These are phyloP conservation scores for Pseudophaeomoniella oleicola DNA, from an alignment of 2,329 filamentous ascomycete species.

Conservation along the genomic window DNA sequence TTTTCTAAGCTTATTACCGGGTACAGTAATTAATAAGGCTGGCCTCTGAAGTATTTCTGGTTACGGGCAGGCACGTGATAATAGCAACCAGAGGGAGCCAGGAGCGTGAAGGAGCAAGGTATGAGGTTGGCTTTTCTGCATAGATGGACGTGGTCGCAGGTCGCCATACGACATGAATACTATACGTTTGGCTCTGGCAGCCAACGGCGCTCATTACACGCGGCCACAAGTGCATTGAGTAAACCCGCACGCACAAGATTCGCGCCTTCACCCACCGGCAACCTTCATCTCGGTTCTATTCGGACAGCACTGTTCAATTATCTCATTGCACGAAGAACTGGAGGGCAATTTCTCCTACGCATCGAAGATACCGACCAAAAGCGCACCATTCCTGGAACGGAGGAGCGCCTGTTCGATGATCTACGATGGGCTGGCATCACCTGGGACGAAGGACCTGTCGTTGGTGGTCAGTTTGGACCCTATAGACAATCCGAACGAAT, in stretches of 20 bases:
- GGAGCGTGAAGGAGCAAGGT: neutral
- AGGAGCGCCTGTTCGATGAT: slow-evolving; percentile 62
- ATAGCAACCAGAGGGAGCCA: neutral
- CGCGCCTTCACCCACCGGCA: slow-evolving; percentile 88
- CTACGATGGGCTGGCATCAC: slow-evolving; percentile 75
- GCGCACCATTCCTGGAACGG: slow-evolving; percentile 71
- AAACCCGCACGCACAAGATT: slow-evolving; percentile 65
- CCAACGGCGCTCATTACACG: neutral
- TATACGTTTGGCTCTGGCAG: neutral
- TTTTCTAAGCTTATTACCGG: neutral
- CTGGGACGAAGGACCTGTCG: slow-evolving; percentile 88
- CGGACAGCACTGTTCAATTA: slow-evolving; percentile 94
- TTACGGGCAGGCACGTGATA: too few species aligned
- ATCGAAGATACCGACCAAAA: slow-evolving; percentile 93
- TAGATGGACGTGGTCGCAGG: neutral
- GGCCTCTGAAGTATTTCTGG: too few species aligned
- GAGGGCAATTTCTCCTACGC: slow-evolving; percentile 77
- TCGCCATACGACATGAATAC: neutral
- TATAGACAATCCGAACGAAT: slow-evolving; percentile 83
- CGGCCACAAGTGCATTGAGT: neutral
- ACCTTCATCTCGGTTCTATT: slow-evolving; percentile 80
- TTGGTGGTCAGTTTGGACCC: slow-evolving; percentile 68
- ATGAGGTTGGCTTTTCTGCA: neutral
- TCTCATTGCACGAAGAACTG: slow-evolving; percentile 71
- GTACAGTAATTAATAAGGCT: too few species aligned